phyloP scores from a whole-genome alignment of 371 early-diverging fungal genomes.

The Parasitella parasitica region DNA sequence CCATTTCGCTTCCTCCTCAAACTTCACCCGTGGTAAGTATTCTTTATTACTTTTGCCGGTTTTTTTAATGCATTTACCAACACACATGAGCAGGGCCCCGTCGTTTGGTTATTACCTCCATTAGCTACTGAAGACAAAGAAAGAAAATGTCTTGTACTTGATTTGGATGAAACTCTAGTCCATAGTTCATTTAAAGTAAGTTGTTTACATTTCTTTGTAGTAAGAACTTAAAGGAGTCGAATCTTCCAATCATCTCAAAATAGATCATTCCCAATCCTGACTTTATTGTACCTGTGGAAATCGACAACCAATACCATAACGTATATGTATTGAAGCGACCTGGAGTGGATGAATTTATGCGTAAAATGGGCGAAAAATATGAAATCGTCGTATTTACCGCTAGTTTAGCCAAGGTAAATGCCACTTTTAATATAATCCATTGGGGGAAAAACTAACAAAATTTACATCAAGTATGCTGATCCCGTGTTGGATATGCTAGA shows the following conservation, averaged over 20 bases:
- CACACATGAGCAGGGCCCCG: conserved; percentile 18
- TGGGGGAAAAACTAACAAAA: conserved; percentile 12
- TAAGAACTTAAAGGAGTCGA: background rate
- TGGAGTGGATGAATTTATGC: conserved; percentile 91
- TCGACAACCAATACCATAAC: conserved; percentile 88
- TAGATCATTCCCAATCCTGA: conserved; percentile 81
- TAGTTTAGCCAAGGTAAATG: conserved; percentile 83
- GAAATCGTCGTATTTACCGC: conserved; percentile 97
- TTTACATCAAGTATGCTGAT: conserved; percentile 98
- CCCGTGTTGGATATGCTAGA: conserved; percentile 95
- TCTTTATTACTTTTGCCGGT: background rate
- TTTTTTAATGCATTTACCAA: background rate
- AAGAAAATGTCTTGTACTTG: conserved; percentile 60
- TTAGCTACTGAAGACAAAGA: conserved; percentile 37
- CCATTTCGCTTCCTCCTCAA: conserved; percentile 17
- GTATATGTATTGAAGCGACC: conserved; percentile 96
- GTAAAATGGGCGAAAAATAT: conserved; percentile 82
- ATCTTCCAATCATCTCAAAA: background rate
- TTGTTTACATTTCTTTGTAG: background rate
- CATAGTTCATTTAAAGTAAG: conserved; percentile 63
- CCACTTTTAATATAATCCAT: background rate
- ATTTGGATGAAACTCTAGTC: conserved; percentile 69
- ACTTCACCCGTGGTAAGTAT: conserved; percentile 18
- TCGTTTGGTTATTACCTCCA: conserved; percentile 41
- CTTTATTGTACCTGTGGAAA: conserved; percentile 85